These are phyloP conservation scores for Calonectria fujianensis DNA, from an alignment of 2,329 filamentous ascomycete genomes.

Conservation along the genomic window DNA sequence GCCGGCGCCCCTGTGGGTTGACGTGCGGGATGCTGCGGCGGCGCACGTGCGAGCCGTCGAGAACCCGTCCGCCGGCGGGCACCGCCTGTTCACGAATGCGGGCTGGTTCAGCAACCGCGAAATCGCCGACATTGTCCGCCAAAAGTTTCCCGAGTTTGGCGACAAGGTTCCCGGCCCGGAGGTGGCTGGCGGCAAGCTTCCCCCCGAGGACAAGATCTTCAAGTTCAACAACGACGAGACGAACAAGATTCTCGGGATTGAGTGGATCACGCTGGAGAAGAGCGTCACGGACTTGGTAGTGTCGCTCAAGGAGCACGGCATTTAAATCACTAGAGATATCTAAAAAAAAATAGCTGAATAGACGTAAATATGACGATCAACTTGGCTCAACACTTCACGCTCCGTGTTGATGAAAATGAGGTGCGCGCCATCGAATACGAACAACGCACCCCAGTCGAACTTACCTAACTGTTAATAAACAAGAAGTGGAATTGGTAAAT, in stretches of 20 bases:
- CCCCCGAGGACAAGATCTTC: conserved; percentile 66
- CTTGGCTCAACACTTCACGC: background rate
- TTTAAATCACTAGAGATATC: conserved; percentile 40
- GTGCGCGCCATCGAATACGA: no score
- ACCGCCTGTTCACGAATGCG: conserved; percentile 70
- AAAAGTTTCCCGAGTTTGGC: conserved; percentile 70
- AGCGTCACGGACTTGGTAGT: conserved; percentile 78
- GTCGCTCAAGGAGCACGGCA: conserved; percentile 72
- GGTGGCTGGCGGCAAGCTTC: conserved; percentile 65
- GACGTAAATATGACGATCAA: background rate
- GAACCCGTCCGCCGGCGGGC: conserved; percentile 67
- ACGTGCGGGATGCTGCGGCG: conserved; percentile 73
- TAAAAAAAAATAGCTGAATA: background rate
- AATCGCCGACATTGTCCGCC: conserved; percentile 65
- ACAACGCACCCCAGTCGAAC: no score
- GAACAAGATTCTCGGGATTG: conserved; percentile 75
- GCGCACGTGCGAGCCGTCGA: conserved; percentile 74
- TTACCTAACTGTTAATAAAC: background rate
- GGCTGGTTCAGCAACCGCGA: conserved; percentile 69
- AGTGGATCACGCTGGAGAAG: conserved; percentile 78
- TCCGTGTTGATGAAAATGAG: no score
- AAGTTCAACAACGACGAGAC: conserved; percentile 76
- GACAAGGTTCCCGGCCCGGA: conserved; percentile 68
- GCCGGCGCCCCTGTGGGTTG: conserved; percentile 69
- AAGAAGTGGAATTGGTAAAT: background rate